phyloP scores from a whole-genome alignment of 1,284 basidiomycete genomes.

The Austropuccinia psidii region DNA sequence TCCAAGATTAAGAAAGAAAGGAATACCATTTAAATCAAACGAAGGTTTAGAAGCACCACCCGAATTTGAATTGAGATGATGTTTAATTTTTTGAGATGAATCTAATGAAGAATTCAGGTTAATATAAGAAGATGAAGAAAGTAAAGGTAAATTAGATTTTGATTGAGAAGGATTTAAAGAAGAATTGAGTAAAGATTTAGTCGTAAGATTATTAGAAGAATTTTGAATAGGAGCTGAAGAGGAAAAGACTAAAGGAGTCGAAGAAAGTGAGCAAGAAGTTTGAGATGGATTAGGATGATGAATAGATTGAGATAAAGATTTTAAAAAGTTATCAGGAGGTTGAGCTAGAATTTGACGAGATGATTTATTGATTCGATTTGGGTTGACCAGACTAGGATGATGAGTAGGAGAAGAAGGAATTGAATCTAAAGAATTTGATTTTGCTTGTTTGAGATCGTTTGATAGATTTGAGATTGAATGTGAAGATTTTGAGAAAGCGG shows the following conservation, averaged over 20 bases:
- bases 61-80: too few relatives aligned
- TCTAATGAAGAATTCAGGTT: too few relatives aligned
- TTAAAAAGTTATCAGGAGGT: background rate
- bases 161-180: too few relatives aligned
- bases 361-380: background rate
- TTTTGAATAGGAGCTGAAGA: background rate
- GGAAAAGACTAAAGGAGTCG: background rate
- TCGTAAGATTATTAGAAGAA: background rate
- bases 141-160: too few relatives aligned
- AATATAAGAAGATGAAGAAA: too few relatives aligned
- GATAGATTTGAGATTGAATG: background rate
- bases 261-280: background rate
- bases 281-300: background rate
- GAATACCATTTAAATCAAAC: too few relatives aligned
- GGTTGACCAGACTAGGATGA: slow-evolving; percentile 9
- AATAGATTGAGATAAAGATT: background rate
- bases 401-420: background rate
- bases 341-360: background rate
- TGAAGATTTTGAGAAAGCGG: background rate
- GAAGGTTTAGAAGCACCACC: too few relatives aligned
- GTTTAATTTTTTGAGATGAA: too few relatives aligned
- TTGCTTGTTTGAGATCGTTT: background rate
- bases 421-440: background rate
- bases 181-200: background rate
- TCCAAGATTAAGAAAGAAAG: too few relatives aligned